Conservation (phyloP, 306 rosid genomes). For the Rubus idaeus region DNA sequence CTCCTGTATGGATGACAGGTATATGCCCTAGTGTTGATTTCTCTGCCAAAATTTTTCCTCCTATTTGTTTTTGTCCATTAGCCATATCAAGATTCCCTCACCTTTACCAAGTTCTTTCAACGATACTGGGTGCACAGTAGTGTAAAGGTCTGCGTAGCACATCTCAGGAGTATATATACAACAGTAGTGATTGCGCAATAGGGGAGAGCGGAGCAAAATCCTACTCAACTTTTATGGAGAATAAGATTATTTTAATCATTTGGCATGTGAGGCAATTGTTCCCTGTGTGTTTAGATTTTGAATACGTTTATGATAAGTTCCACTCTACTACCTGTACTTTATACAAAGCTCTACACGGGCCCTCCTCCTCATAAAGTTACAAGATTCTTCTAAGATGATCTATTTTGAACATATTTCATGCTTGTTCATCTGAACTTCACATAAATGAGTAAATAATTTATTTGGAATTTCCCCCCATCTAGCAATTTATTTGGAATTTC, state of each 20-base stretch:
- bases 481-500: not conserved
- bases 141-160: not conserved
- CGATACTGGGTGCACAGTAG: not conserved
- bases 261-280: not conserved
- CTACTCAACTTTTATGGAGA: not conserved
- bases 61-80: not conserved
- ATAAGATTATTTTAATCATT: not conserved
- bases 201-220: not conserved
- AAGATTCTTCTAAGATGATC: not conserved
- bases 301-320: not conserved
- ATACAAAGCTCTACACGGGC: not conserved
- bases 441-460: not conserved
- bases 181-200: not conserved
- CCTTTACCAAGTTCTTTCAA: not conserved
- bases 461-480: not conserved
- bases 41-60: not conserved
- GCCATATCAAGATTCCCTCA: not conserved
- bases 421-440: not conserved
- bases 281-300: not conserved
- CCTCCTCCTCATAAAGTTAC: not conserved
- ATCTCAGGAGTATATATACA: not conserved
- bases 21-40: not conserved
- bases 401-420: not conserved
- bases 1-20: not conserved
- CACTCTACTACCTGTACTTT: not conserved